Percentiles rank a stretch among this genome's conserved stretches.
These are phyloP conservation scores for Penicillium crystallinum DNA, from an alignment of 495 filamentous ascomycete species.

Conservation along the genomic window DNA sequence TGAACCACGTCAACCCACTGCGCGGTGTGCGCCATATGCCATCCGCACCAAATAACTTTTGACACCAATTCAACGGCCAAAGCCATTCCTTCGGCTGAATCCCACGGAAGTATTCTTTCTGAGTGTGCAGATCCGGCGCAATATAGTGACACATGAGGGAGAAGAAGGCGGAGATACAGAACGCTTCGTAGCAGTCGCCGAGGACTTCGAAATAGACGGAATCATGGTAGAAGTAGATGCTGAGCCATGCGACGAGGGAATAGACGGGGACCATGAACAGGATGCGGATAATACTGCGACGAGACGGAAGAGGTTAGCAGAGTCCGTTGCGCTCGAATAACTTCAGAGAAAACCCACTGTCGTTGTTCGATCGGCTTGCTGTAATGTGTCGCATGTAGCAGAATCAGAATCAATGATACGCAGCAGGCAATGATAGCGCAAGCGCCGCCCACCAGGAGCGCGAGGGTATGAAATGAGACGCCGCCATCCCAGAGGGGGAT, in stretches of 20 bases:
- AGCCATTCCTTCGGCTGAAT: constrained; percentile 69
- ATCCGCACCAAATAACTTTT: constrained; percentile 61
- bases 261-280: constrained; percentile 90
- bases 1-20: constrained; percentile 92
- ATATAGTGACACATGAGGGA: constrained; percentile 82
- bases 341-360: constrained; percentile 45
- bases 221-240: constrained; percentile 70
- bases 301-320: constrained; percentile 13
- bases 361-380: constrained; percentile 76
- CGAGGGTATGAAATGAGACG: constrained; percentile 45
- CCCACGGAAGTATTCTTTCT: constrained; percentile 82
- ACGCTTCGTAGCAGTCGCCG: constrained; percentile 87
- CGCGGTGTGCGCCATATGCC: constrained; percentile 65
- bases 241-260: constrained; percentile 70
- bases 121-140: constrained; percentile 70
- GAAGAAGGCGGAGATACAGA: constrained; percentile 88
- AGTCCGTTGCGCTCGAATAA: neutral
- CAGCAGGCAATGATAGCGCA: constrained; percentile 42
- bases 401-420: constrained; percentile 53
- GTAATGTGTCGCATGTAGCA: constrained; percentile 77
- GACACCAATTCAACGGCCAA: constrained; percentile 60
- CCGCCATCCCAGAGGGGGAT: constrained; percentile 43
- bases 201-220: constrained; percentile 78
- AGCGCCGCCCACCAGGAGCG: constrained; percentile 42
- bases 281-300: constrained; percentile 79